Evolutionary conservation across 805 yeast species (phyloP).

Genomic region (Hanseniaspora thailandica): DNA sequence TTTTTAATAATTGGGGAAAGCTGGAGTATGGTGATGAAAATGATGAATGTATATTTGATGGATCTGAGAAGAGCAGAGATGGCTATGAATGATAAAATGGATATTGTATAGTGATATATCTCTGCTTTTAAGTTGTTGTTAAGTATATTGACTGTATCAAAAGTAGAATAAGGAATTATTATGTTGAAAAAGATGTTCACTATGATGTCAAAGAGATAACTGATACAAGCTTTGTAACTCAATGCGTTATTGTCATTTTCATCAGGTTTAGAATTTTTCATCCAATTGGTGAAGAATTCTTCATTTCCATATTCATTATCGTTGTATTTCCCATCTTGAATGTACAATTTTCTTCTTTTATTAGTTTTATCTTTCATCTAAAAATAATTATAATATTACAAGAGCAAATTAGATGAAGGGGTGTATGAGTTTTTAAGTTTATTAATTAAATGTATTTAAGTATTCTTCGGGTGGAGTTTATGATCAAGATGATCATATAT

Average conservation of each 20-base stretch:
- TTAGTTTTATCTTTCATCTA: neutral
- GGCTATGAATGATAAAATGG: slow-evolving; percentile 15
- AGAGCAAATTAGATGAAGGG: too few species aligned
- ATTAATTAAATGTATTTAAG: too few species aligned
- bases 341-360: slow-evolving; percentile 5
- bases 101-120: slow-evolving; percentile 20
- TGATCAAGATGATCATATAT: too few species aligned
- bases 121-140: neutral
- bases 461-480: too few species aligned
- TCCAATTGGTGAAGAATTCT: neutral
- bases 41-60: slow-evolving; percentile 56
- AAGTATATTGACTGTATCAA: neutral
- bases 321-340: neutral
- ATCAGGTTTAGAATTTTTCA: neutral
- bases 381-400: too few species aligned
- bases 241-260: neutral
- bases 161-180: slow-evolving; percentile 6
- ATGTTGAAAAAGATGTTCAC: slow-evolving; percentile 1
- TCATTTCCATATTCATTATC: slow-evolving; percentile 10
- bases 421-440: too few species aligned
- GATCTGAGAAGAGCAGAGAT: slow-evolving; percentile 15
- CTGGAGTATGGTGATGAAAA: slow-evolving; percentile 58
- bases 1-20: slow-evolving; percentile 85
- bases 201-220: neutral
- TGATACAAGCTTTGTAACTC: neutral